Evolutionary conservation across 2,329 filamentous ascomycete genomes (phyloP).

Genomic region (Leptographium galeiforme): DNA sequence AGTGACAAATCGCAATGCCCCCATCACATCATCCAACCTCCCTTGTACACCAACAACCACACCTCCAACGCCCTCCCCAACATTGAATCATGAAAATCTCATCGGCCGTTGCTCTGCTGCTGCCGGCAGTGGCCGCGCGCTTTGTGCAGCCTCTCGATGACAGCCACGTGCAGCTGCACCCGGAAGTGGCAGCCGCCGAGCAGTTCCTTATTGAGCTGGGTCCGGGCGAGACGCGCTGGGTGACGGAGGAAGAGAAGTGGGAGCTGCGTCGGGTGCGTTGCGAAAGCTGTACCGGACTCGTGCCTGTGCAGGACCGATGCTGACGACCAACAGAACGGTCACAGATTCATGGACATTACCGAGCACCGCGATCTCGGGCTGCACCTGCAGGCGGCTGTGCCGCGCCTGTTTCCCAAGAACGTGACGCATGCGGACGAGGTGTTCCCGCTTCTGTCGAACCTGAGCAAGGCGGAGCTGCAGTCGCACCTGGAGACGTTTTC

Average conservation of each 20-base stretch:
- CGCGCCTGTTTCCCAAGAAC: conserved; percentile 32
- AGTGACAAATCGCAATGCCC: no score
- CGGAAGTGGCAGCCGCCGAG: conserved; percentile 27
- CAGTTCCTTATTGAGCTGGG: conserved; percentile 69
- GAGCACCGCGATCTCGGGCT: conserved; percentile 51
- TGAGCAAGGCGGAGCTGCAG: conserved; percentile 65
- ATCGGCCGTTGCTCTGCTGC: conserved; percentile 36
- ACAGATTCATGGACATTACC: conserved; percentile 92
- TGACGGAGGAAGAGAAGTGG: conserved; percentile 95
- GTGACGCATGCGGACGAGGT: conserved; percentile 48
- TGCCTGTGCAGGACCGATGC: not conserved
- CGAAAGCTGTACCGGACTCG: no score
- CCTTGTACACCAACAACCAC: not conserved
- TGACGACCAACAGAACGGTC: conserved; percentile 46
- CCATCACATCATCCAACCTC: not conserved
- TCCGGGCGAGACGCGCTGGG: conserved; percentile 73
- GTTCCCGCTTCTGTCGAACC: conserved; percentile 48
- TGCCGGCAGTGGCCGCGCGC: conserved; percentile 41
- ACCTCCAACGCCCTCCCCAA: not conserved
- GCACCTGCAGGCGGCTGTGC: conserved; percentile 42
- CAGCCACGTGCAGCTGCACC: conserved; percentile 35
- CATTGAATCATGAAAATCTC: conserved; percentile 36
- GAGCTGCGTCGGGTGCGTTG: conserved; percentile 60
- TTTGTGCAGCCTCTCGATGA: conserved; percentile 40
- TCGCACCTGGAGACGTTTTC: conserved; percentile 67